phyloP scores from a whole-genome alignment of 2,329 filamentous ascomycete species.

The Botryotinia calthae region DNA sequence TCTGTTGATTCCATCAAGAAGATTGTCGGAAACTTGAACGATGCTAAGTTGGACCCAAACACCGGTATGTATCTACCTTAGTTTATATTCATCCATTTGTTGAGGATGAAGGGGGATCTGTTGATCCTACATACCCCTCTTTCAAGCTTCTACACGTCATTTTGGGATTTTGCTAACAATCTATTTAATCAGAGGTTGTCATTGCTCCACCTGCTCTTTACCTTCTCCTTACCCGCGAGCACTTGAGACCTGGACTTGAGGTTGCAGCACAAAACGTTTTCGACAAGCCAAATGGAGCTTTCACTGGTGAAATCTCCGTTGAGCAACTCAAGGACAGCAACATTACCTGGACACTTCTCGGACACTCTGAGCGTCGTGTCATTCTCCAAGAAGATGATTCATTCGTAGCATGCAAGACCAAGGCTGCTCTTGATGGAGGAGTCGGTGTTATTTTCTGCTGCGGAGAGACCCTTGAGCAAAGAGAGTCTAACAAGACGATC shows the following conservation, averaged over 20 bases:
- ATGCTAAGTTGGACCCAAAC: slow-evolving; percentile 74
- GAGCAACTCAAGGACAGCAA: slow-evolving; percentile 84
- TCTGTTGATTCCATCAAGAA: slow-evolving; percentile 83
- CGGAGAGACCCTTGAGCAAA: slow-evolving; percentile 91
- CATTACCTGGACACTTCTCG: slow-evolving; percentile 87
- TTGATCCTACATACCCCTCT: background rate
- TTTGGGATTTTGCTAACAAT: background rate
- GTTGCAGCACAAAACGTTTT: slow-evolving; percentile 96
- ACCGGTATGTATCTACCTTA: slow-evolving; percentile 54
- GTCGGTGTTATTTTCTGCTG: slow-evolving; percentile 94
- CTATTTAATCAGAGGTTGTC: slow-evolving; percentile 72
- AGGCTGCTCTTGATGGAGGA: slow-evolving; percentile 83
- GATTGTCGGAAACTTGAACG: slow-evolving; percentile 87
- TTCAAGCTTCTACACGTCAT: background rate
- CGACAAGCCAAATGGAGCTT: slow-evolving; percentile 95
- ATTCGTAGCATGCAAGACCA: slow-evolving; percentile 90
- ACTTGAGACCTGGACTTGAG: slow-evolving; percentile 71
- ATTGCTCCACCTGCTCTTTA: slow-evolving; percentile 89
- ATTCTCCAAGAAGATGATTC: slow-evolving; percentile 83
- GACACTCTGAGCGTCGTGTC: slow-evolving; percentile 92
- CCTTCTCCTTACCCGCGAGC: slow-evolving; percentile 80
- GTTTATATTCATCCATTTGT: background rate
- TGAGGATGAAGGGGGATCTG: background rate
- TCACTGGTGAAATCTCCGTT: slow-evolving; percentile 94
- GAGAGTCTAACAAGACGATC: slow-evolving; percentile 81